These are phyloP conservation scores for Hansenula sp. DNA, from an alignment of 1,139 yeast species.

Conservation along the genomic window DNA sequence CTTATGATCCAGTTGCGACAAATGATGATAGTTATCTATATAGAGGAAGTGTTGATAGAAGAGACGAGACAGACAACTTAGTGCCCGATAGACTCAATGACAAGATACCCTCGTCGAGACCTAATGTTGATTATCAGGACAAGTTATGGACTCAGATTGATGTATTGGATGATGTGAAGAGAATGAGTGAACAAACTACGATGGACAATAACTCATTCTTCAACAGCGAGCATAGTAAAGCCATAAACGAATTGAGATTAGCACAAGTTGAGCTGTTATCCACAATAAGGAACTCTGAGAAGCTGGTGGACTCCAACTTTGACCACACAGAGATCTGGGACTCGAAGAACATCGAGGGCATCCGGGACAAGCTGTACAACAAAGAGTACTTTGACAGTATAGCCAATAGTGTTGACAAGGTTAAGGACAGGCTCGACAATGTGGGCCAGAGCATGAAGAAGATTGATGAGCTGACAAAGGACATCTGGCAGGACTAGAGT, in stretches of 20 bases:
- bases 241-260: conserved; percentile 49
- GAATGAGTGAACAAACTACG: conserved; percentile 54
- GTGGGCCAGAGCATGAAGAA: conserved; percentile 36
- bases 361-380: conserved; percentile 35
- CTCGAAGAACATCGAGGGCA: conserved; percentile 25
- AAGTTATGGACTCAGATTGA: conserved; percentile 86
- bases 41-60: background rate
- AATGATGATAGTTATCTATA: conserved; percentile 1
- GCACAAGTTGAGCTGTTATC: conserved; percentile 60
- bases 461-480: conserved; percentile 28
- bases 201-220: conserved; percentile 51
- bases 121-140: conserved; percentile 61
- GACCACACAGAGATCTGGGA: conserved; percentile 28
- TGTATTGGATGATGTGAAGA: conserved; percentile 74
- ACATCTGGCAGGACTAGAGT: conserved; percentile 26
- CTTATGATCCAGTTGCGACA: background rate
- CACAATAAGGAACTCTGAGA: conserved; percentile 39
- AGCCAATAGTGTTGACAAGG: conserved; percentile 33
- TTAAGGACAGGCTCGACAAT: conserved; percentile 35
- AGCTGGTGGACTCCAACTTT: conserved; percentile 16
- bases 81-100: conserved; percentile 25
- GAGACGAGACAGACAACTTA: background rate
- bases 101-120: conserved; percentile 42
- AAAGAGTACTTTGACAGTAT: conserved; percentile 38
- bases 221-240: conserved; percentile 53